These are phyloP conservation scores for Fraxinus pennsylvanica DNA, from an alignment of 257 asterid genomes.

Conservation along the genomic window DNA sequence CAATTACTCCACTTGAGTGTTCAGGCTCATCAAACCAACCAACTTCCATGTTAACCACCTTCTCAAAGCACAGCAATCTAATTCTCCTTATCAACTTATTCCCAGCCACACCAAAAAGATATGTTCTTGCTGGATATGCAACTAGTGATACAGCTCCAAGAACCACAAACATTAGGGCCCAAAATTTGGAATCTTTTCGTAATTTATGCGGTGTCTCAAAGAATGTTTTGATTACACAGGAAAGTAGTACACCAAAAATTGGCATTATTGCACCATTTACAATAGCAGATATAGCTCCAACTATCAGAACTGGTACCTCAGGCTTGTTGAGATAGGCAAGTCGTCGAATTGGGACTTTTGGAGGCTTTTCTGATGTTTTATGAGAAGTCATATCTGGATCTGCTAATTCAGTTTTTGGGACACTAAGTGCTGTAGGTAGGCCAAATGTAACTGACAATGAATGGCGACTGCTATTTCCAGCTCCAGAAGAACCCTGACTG, in stretches of 20 bases:
- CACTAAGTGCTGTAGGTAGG: conserved; percentile 38
- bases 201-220: conserved; percentile 48
- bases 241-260: conserved; percentile 47
- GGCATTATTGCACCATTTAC: conserved; percentile 67
- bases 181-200: conserved; percentile 50
- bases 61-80: conserved; percentile 58
- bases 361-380: conserved; percentile 36
- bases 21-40: conserved; percentile 64
- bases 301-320: conserved; percentile 49
- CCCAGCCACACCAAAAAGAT: conserved; percentile 62
- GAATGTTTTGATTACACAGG: conserved; percentile 53
- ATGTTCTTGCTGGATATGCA: conserved; percentile 52
- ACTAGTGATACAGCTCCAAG: conserved; percentile 45
- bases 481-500: conserved; percentile 68
- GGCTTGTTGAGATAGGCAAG: conserved; percentile 59
- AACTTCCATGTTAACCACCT: conserved; percentile 62
- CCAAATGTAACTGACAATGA: conserved; percentile 54
- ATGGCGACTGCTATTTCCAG: conserved; percentile 61
- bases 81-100: conserved; percentile 54
- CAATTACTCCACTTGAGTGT: conserved; percentile 62
- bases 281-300: conserved; percentile 49
- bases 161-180: conserved; percentile 56
- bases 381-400: conserved; percentile 3
- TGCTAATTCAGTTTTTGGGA: conserved; percentile 27
- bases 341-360: conserved; percentile 50